A percentile compares a stretch with the other conserved stretches of the same genome.
phyloP scores from a whole-genome alignment of 208 protist species.

The Acanthamoeba sp. region DNA sequence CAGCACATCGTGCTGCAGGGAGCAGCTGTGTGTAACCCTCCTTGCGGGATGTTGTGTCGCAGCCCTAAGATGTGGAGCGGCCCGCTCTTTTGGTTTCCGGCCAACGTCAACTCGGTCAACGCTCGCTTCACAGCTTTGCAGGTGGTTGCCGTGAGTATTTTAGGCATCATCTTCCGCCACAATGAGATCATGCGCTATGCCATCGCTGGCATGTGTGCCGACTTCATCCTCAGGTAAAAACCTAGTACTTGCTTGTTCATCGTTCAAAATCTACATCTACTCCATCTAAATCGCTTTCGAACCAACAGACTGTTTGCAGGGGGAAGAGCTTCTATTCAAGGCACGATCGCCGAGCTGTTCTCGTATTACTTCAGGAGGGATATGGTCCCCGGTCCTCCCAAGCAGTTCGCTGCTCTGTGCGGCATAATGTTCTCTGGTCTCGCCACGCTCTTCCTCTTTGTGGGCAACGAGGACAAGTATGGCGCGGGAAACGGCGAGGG shows the following conservation, averaged over 20 bases:
- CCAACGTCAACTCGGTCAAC: conserved; percentile 50
- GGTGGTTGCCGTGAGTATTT: conserved; percentile 8
- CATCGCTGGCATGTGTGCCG: conserved; percentile 34
- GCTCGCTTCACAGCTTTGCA: conserved; percentile 21
- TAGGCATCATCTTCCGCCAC: conserved; percentile 60
- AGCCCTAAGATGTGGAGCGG: conserved; percentile 23
- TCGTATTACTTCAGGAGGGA: conserved; percentile 22
- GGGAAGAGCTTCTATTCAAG: conserved; percentile 48
- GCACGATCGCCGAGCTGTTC: conserved; percentile 54
- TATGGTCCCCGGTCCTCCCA: conserved; percentile 69
- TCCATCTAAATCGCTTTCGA: too few species aligned
- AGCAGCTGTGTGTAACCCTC: too few species aligned
- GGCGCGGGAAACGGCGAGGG: conserved; percentile 17
- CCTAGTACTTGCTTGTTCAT: too few species aligned
- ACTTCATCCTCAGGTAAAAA: conserved; percentile 40
- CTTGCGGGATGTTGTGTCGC: neutral
- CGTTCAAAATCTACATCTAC: too few species aligned
- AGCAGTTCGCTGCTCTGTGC: conserved; percentile 78
- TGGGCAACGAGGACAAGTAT: neutral
- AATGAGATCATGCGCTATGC: conserved; percentile 55
- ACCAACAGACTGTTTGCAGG: conserved; percentile 72
- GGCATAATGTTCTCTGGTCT: conserved; percentile 76
- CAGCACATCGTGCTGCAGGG: too few species aligned
- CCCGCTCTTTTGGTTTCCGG: conserved; percentile 60
- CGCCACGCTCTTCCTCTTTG: conserved; percentile 69